Base-by-base conservation (phyloP, 140 eudicot genomes). In the Oenanthe javanica region DNA sequence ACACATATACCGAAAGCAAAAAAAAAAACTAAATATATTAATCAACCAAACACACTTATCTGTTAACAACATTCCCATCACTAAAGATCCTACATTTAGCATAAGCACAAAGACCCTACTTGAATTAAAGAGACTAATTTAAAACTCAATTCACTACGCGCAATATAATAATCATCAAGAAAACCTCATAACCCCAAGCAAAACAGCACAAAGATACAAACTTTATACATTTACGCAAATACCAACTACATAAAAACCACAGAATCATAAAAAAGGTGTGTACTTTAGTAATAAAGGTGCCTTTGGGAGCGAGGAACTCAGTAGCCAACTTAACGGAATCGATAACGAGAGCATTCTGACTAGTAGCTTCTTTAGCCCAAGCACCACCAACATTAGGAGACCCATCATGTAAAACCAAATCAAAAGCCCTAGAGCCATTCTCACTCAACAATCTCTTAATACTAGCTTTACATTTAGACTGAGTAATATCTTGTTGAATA, bases 331-430 rank as follows among this genome's bases (percentile, higher is more conserved):
- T 94, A 77, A 94, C 86, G 1, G 97, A 92, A 80, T 94, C 98
- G 52, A 94, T 87, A 79, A 94, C 98, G 80, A 94, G 67, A 0
- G 97, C 85, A 79, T 92, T 94, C 89, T 94, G 98, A 75, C 88
- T 86, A 0, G 93, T 89, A 11, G 97, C 98, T 70, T 94, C 98
- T 79, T 89, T 91, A 5, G 93, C 93, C 98, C 98, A 94, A 1
- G 98, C 98, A 6, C 98, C 98, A 27, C 98, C 98, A 14, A 94
- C 96, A 77, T 94, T 94, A 6, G 98, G 98, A 0, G 96, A 90
- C 0, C 98, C 98, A 64, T 94, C 98, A 54, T 94, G 98, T 76
- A 94, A 79, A 72, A 94, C 89, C 84, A 94, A 74, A 71, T 94
- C 98, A 64, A 94, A 89, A 4, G 98, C 97, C 63, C 87, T 80